phyloP scores from a whole-genome alignment of 371 early-diverging fungal species.

The Mucor lusitanicus region DNA sequence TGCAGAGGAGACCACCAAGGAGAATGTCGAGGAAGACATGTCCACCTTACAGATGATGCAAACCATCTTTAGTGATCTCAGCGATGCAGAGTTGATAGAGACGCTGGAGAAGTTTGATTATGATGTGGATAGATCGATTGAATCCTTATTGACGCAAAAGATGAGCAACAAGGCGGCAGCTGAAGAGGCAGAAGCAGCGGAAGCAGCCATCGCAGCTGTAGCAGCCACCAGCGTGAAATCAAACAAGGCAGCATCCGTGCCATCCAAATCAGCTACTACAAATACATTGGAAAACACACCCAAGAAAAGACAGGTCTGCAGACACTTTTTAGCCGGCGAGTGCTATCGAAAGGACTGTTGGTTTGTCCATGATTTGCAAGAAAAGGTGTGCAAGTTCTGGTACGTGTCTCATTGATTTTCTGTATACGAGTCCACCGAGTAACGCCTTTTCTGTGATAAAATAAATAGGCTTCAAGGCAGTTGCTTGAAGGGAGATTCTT shows the following conservation, averaged over 20 bases:
- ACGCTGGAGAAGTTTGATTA: constrained; percentile 48
- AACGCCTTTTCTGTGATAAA: neutral
- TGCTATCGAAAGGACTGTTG: constrained; percentile 81
- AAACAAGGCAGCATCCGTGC: constrained; percentile 7
- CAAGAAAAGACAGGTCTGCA: constrained; percentile 63
- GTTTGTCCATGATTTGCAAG: constrained; percentile 78
- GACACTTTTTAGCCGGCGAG: constrained; percentile 76
- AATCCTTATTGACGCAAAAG: constrained; percentile 24
- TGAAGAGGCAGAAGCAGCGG: constrained; percentile 7
- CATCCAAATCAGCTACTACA: neutral
- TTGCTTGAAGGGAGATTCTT: constrained; percentile 70
- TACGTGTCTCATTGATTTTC: constrained; percentile 20
- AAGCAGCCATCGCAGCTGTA: neutral
- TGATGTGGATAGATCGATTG: constrained; percentile 52
- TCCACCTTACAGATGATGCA: constrained; percentile 58
- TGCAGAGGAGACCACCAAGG: constrained; percentile 34
- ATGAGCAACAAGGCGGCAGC: constrained; percentile 4
- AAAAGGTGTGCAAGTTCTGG: constrained; percentile 77
- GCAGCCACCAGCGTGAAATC: neutral
- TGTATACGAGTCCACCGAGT: too few relatives aligned
- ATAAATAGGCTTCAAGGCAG: constrained; percentile 59
- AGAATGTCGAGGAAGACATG: constrained; percentile 55
- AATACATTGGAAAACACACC: neutral
- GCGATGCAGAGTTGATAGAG: constrained; percentile 43
- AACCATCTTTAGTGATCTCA: constrained; percentile 53